phyloP scores from a whole-genome alignment of 2,329 filamentous ascomycete species.

The Talaromyces marneffei region DNA sequence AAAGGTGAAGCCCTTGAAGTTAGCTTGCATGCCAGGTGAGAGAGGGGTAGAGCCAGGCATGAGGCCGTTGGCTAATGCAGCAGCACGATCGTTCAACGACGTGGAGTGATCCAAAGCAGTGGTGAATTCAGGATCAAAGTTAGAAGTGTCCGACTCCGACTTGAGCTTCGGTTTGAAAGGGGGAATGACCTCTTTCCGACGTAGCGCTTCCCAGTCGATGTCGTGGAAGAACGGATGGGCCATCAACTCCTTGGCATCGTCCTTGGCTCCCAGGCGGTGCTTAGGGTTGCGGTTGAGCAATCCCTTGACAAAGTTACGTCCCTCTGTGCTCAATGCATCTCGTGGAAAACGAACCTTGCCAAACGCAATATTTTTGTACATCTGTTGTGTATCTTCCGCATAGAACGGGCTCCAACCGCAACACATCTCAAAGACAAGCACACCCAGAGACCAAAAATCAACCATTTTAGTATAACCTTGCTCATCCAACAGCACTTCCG shows the following conservation, averaged over 20 bases:
- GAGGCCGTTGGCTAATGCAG: constrained; percentile 71
- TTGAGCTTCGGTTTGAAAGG: constrained; percentile 98
- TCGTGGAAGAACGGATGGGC: constrained; percentile 90
- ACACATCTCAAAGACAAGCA: constrained; percentile 99
- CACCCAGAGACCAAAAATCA: constrained; percentile 97
- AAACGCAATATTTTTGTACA: constrained; percentile 99
- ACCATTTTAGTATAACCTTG: constrained; percentile 99
- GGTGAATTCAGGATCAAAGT: constrained; percentile 98
- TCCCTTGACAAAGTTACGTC: constrained; percentile 96
- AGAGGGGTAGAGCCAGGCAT: constrained; percentile 86
- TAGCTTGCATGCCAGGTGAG: constrained; percentile 92
- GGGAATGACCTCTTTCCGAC: constrained; percentile 86
- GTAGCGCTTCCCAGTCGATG: constrained; percentile 82
- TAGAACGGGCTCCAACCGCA: constrained; percentile 99
- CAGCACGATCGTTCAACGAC: constrained; percentile 85
- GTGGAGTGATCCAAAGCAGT: constrained; percentile 82
- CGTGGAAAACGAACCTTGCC: constrained; percentile 95
- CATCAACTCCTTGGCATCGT: constrained; percentile 91
- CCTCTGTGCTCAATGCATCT: constrained; percentile 89
- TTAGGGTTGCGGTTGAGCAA: constrained; percentile 94
- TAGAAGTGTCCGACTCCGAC: constrained; percentile 91
- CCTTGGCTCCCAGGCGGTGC: constrained; percentile 82
- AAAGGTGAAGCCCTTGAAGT: constrained; percentile 97
- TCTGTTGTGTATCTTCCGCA: constrained; percentile 97
- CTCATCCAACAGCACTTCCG: constrained; percentile 91